phyloP scores from a whole-genome alignment of 2,329 filamentous ascomycete species.

The Arthrobotrys sphaeroides region DNA sequence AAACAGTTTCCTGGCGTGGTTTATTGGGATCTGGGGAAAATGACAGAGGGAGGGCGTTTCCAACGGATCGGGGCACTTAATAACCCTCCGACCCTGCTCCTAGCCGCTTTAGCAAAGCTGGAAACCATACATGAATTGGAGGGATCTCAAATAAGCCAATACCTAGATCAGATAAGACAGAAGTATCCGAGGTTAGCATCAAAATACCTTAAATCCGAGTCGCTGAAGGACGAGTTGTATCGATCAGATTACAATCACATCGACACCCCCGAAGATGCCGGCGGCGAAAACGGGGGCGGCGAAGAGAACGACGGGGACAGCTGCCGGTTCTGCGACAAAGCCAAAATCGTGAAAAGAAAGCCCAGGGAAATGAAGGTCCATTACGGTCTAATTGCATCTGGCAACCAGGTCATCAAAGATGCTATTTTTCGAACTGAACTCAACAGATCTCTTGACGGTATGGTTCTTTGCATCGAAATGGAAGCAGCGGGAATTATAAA shows the following conservation, averaged over 20 bases:
- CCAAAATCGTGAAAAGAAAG: constrained; percentile 11
- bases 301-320: too few relatives aligned
- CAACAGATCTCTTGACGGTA: neutral
- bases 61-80: neutral
- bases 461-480: constrained; percentile 11
- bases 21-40: constrained; percentile 7
- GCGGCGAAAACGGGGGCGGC: too few relatives aligned
- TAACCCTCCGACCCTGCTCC: neutral
- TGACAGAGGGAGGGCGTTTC: neutral
- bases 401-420: constrained; percentile 18
- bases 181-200: constrained; percentile 5
- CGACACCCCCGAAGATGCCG: neutral
- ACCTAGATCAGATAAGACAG: constrained; percentile 6
- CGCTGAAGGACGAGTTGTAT: neutral
- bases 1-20: neutral
- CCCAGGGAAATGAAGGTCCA: constrained; percentile 19
- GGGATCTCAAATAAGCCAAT: neutral
- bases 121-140: neutral
- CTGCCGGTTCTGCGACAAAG: constrained; percentile 8
- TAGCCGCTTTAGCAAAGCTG: neutral
- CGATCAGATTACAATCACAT: neutral
- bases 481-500: constrained; percentile 16
- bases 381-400: constrained; percentile 26
- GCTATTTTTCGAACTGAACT: constrained; percentile 1
- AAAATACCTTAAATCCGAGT: neutral